Percentiles rank a stretch among this genome's conserved stretches.
Evolutionary conservation across 768 basidiomycete species (phyloP).

Genomic region (Tylopilus balloui): DNA sequence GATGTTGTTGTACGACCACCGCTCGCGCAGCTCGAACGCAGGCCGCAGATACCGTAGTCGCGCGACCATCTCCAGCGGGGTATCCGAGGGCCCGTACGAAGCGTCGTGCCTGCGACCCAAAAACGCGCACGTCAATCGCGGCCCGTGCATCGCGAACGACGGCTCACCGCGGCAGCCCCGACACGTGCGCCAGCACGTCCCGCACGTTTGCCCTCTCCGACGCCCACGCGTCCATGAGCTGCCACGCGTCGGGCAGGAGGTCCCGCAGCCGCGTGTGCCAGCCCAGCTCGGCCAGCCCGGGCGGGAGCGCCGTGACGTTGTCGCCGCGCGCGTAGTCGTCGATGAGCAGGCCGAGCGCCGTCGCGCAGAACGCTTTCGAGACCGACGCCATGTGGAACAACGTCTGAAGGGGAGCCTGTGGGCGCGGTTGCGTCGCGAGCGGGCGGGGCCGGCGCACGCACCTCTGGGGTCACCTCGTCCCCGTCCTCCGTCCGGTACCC

Average conservation of each 20-base stretch:
- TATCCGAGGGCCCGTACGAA: slow-evolving; percentile 29
- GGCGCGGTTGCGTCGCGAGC: background rate
- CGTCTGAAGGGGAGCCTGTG: slow-evolving; percentile 23
- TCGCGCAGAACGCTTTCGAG: slow-evolving; percentile 39
- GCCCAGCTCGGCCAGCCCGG: slow-evolving; percentile 24
- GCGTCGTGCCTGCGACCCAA: slow-evolving; percentile 40
- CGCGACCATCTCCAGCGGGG: slow-evolving; percentile 17
- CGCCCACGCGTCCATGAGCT: slow-evolving; percentile 40
- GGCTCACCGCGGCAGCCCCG: slow-evolving; percentile 36
- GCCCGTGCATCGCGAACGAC: background rate
- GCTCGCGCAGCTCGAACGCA: slow-evolving; percentile 34
- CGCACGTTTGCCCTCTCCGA: slow-evolving; percentile 33
- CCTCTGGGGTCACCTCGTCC: slow-evolving; percentile 31
- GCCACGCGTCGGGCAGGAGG: slow-evolving; percentile 42
- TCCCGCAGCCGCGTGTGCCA: slow-evolving; percentile 38
- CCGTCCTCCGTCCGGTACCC: slow-evolving; percentile 35
- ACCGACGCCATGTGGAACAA: slow-evolving; percentile 36
- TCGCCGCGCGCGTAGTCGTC: slow-evolving; percentile 28
- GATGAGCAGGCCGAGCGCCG: slow-evolving; percentile 40
- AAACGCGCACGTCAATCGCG: no score
- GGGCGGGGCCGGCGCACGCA: slow-evolving; percentile 8
- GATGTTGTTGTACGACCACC: slow-evolving; percentile 38
- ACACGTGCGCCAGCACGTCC: slow-evolving; percentile 39
- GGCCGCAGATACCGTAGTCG: slow-evolving; percentile 31
- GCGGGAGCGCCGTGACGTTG: slow-evolving; percentile 35